Evolutionary conservation across 495 filamentous ascomycete genomes (phyloP), one percentile per base, ranked within the genome.

Genomic region (Tuber magnatum): DNA sequence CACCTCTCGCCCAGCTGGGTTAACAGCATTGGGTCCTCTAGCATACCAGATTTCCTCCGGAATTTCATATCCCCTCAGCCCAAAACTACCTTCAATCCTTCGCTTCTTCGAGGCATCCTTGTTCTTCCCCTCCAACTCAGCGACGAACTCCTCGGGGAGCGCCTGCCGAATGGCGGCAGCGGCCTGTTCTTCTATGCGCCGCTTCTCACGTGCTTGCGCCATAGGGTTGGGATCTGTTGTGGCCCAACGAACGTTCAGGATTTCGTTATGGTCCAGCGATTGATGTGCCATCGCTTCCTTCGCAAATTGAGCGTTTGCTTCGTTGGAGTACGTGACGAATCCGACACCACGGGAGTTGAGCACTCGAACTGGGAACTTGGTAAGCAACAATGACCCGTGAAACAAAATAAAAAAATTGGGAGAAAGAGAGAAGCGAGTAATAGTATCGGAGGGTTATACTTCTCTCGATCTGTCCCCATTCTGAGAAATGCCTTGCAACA

Each of bases 241-340:
- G 38, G 96, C 95, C 96, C 96, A 99, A 48, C 96, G 87, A 24
- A 99, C 95, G 81, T 99, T 99, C 2, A 99, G 84, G 46, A 97
- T 91, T 84, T 99, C 95, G 75, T 87, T 89, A 78, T 97, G 91
- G 76, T 98, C 96, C 8, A 97, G 84, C 0, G 86, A 88, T 83
- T 97, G 96, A 77, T 94, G 89, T 6, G 91, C 91, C 94, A 97
- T 97, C 1, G 94, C 93, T 82, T 94, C 91, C 83, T 94, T 94
- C 0, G 93, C 94, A 81, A 97, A 97, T 80, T 97, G 92, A 1
- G 91, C 89, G 80, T 94, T 94, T 24, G 90, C 90, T 81, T 94
- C 91, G 81, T 94, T 94, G 2, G 87, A 88, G 81, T 97, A 96
- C 7, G 94, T 97, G 32, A 97, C 89, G 83, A 97, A 97, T 0